Evolutionary conservation across 2,329 filamentous ascomycete species (phyloP).

Genomic region (Orbilia brochopaga): DNA sequence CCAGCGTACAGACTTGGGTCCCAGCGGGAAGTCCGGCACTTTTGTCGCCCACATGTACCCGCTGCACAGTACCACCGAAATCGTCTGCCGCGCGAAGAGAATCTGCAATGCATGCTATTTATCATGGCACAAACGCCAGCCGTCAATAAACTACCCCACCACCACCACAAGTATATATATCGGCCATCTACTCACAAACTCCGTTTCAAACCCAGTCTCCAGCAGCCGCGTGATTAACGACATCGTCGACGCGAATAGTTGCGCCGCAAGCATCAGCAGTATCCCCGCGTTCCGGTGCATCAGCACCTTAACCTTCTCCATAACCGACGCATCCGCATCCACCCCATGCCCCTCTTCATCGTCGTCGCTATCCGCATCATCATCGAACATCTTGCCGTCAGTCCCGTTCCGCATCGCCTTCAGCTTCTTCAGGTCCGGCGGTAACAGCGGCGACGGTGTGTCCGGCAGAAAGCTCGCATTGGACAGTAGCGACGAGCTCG

Average conservation of each 20-base stretch:
- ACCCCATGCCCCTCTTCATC: conserved; percentile 13
- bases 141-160: not conserved
- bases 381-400: conserved; percentile 16
- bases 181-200: conserved; percentile 32
- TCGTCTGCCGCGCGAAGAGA: conserved; percentile 77
- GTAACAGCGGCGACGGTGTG: conserved; percentile 41
- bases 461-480: conserved; percentile 47
- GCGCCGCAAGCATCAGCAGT: conserved; percentile 46
- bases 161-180: not conserved
- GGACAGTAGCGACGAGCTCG: conserved; percentile 34
- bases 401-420: conserved; percentile 15
- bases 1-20: conserved; percentile 69
- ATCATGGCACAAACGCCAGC: conserved; percentile 54
- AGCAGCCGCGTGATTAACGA: conserved; percentile 40
- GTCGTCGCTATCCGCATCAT: conserved; percentile 22
- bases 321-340: conserved; percentile 31
- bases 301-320: conserved; percentile 20
- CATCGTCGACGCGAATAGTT: conserved; percentile 46
- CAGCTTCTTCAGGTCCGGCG: conserved; percentile 38
- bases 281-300: conserved; percentile 36
- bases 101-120: conserved; percentile 88
- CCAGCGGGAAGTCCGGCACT: conserved; percentile 73
- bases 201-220: conserved; percentile 46
- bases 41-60: conserved; percentile 75
- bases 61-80: conserved; percentile 72